A percentile compares a stretch with the other conserved stretches of the same genome.
Conservation (phyloP, 495 filamentous ascomycete species). For the Penicillium simplicissimum region DNA sequence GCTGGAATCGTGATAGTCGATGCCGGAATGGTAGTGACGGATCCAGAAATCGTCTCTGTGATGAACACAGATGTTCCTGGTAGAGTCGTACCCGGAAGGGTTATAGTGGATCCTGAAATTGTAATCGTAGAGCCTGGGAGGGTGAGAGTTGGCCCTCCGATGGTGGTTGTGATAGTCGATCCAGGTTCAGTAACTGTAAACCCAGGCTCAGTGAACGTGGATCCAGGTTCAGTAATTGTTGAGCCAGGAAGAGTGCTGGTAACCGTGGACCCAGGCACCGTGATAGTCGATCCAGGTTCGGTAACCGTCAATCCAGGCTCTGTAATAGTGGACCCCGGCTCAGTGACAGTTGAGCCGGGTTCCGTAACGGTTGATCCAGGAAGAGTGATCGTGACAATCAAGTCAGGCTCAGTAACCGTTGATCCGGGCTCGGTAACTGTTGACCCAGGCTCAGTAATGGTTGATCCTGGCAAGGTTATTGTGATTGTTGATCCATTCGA, state of each 20-base stretch:
- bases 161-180: neutral
- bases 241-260: neutral
- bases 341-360: neutral
- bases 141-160: neutral
- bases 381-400: neutral
- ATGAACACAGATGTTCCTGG: neutral
- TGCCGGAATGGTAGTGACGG: neutral
- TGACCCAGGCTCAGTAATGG: neutral
- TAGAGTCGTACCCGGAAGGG: neutral
- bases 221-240: neutral
- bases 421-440: neutral
- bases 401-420: neutral
- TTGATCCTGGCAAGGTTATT: neutral
- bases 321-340: neutral
- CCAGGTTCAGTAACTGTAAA: neutral
- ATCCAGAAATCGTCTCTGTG: neutral
- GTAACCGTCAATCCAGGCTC: neutral
- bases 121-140: neutral
- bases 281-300: neutral
- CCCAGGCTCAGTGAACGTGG: neutral
- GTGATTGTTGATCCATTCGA: neutral
- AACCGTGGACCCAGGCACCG: no score
- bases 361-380: neutral
- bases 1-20: conserved; percentile 16
- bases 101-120: neutral